A percentile compares a stretch with the other conserved stretches of the same genome.
These are phyloP conservation scores for Hymenoscyphus infarciens DNA, from an alignment of 2,329 filamentous ascomycete species.

Conservation along the genomic window DNA sequence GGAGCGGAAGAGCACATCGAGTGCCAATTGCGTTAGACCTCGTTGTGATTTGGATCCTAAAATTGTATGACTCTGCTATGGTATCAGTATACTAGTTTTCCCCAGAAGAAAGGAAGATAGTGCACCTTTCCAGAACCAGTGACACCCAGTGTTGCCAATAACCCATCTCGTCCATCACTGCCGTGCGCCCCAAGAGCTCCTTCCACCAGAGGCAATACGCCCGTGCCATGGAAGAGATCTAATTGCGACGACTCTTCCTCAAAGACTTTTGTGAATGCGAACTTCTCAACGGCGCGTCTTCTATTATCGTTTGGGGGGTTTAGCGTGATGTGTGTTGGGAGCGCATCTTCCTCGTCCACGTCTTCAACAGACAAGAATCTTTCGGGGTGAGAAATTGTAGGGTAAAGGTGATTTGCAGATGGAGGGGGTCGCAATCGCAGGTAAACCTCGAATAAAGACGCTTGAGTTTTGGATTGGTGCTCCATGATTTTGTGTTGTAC, in stretches of 20 bases:
- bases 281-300: slow-evolving; percentile 85
- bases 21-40: slow-evolving; percentile 84
- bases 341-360: slow-evolving; percentile 40
- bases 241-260: slow-evolving; percentile 81
- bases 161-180: slow-evolving; percentile 78
- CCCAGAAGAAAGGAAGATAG: background rate
- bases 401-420: slow-evolving; percentile 37
- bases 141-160: slow-evolving; percentile 88
- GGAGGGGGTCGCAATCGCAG: slow-evolving; percentile 74
- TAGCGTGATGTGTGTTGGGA: slow-evolving; percentile 69
- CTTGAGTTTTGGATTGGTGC: slow-evolving; percentile 40
- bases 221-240: slow-evolving; percentile 79
- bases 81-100: slow-evolving; percentile 10
- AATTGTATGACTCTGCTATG: slow-evolving; percentile 82
- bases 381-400: slow-evolving; percentile 45
- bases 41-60: slow-evolving; percentile 82
- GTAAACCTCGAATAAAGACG: slow-evolving; percentile 83
- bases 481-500: slow-evolving; percentile 35
- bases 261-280: slow-evolving; percentile 91
- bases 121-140: slow-evolving; percentile 92
- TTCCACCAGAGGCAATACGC: slow-evolving; percentile 71
- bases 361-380: slow-evolving; percentile 78
- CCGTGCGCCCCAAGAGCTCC: slow-evolving; percentile 72
- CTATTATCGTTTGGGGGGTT: slow-evolving; percentile 79
- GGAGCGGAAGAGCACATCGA: slow-evolving; percentile 85